A percentile compares a stretch with the other conserved stretches of the same genome.
phyloP scores from a whole-genome alignment of 768 basidiomycete species.

The Mycena kentingensis region DNA sequence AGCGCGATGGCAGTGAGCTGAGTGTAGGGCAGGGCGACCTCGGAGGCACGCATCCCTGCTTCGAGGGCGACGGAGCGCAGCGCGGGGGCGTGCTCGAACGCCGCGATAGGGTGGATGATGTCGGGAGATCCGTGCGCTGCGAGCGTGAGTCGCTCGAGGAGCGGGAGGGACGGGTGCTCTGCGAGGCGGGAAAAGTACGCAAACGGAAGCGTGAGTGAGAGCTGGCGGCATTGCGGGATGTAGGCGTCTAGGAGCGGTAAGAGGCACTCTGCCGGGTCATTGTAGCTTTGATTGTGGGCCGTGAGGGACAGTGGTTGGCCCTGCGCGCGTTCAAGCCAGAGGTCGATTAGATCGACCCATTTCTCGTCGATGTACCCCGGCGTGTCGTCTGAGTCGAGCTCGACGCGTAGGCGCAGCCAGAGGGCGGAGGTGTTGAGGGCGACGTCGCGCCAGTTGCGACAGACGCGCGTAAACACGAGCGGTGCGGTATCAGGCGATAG shows the following conservation, averaged over 20 bases:
- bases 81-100: constrained; percentile 4
- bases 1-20: constrained; percentile 7
- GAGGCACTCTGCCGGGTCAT: neutral
- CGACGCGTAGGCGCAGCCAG: constrained; percentile 4
- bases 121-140: constrained; percentile 8
- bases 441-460: constrained; percentile 9
- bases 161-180: neutral
- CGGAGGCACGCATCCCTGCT: constrained; percentile 6
- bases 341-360: constrained; percentile 9
- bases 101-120: constrained; percentile 14
- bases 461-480: constrained; percentile 8
- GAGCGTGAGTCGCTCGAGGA: constrained; percentile 9
- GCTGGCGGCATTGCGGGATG: neutral
- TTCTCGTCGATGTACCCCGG: constrained; percentile 5
- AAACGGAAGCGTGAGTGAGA: constrained; percentile 9
- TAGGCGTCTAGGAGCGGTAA: constrained; percentile 1
- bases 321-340: constrained; percentile 9
- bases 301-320: constrained; percentile 4
- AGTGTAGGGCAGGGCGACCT: constrained; percentile 8
- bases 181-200: constrained; percentile 4
- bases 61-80: constrained; percentile 6
- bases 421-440: constrained; percentile 7
- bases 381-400: constrained; percentile 10
- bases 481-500: constrained; percentile 6
- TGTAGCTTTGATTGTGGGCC: constrained; percentile 10